Conservation (phyloP, 2,329 filamentous ascomycete genomes). For the Calonectria ilicicola region DNA sequence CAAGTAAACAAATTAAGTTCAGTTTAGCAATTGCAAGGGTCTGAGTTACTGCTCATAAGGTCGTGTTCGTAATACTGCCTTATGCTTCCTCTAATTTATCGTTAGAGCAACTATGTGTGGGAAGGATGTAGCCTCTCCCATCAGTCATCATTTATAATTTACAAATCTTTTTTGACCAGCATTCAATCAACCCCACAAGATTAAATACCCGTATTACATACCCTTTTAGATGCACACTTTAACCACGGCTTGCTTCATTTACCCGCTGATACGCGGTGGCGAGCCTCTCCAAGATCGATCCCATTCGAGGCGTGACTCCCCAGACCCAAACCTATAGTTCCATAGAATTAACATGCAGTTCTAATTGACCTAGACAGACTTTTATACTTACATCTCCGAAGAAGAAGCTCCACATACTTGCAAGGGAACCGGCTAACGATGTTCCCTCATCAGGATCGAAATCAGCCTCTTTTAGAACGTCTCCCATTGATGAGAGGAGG, state of each 20-base stretch:
- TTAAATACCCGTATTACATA: not conserved
- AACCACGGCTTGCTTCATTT: not conserved
- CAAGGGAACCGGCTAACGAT: constrained; percentile 19
- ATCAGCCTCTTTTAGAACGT: constrained; percentile 24
- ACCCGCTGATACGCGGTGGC: constrained; percentile 18
- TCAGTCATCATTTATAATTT: no score
- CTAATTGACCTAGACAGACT: not conserved
- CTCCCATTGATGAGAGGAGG: not conserved
- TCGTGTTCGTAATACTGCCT: no score
- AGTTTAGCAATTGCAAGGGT: no score
- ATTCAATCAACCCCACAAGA: no score
- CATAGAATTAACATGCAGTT: not conserved
- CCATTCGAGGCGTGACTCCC: constrained; percentile 30
- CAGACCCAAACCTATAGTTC: constrained; percentile 26
- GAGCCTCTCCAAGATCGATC: constrained; percentile 7
- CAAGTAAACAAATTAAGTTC: no score
- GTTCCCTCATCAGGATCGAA: constrained; percentile 11
- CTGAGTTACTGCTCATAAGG: no score
- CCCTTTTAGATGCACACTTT: not conserved
- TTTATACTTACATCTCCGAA: constrained; percentile 21
- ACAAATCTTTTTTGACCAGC: no score
- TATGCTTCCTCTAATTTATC: no score
- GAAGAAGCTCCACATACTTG: constrained; percentile 21
- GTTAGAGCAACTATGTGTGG: no score
- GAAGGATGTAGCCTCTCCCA: no score